A percentile compares a stretch with the other conserved stretches of the same genome.
These are phyloP conservation scores for Penicillium sp. DNA, from an alignment of 2,329 filamentous ascomycete genomes.

Conservation along the genomic window DNA sequence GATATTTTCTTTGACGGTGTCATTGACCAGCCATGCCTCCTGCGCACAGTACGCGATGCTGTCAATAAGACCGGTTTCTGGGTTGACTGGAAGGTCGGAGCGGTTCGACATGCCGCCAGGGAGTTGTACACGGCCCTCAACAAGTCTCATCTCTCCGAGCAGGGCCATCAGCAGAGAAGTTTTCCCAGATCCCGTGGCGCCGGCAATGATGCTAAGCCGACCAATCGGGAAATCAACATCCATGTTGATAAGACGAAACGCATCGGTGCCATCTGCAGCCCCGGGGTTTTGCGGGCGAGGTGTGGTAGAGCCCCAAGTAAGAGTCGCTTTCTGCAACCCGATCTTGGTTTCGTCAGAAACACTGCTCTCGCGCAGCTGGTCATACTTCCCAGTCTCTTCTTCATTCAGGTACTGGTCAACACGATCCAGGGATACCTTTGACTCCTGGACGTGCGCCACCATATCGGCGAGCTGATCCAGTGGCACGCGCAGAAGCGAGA, in stretches of 20 bases:
- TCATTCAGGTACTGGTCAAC: constrained; percentile 91
- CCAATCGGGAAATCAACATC: constrained; percentile 77
- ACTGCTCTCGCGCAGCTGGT: constrained; percentile 68
- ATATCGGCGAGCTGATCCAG: constrained; percentile 96
- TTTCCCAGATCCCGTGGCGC: constrained; percentile 90
- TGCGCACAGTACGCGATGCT: constrained; percentile 95
- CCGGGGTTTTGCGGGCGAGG: constrained; percentile 51
- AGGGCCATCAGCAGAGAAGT: constrained; percentile 93
- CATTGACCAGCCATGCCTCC: constrained; percentile 94
- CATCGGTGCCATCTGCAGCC: constrained; percentile 60
- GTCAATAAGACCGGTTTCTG: constrained; percentile 79
- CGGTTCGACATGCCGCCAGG: constrained; percentile 73
- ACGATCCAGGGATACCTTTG: constrained; percentile 92
- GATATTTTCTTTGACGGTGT: constrained; percentile 92
- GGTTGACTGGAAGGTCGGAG: constrained; percentile 74
- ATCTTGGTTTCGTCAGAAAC: constrained; percentile 69
- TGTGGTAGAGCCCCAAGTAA: constrained; percentile 72
- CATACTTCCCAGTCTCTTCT: constrained; percentile 93
- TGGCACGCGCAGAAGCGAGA: constrained; percentile 86
- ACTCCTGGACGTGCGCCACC: constrained; percentile 96
- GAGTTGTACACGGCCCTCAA: constrained; percentile 74
- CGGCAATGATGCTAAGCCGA: constrained; percentile 85
- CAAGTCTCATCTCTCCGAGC: constrained; percentile 87
- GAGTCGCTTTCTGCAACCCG: constrained; percentile 75
- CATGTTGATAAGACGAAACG: constrained; percentile 77